Evolutionary conservation across 208 protist genomes (phyloP).

Genomic region (Trypanosoma cruzi): DNA sequence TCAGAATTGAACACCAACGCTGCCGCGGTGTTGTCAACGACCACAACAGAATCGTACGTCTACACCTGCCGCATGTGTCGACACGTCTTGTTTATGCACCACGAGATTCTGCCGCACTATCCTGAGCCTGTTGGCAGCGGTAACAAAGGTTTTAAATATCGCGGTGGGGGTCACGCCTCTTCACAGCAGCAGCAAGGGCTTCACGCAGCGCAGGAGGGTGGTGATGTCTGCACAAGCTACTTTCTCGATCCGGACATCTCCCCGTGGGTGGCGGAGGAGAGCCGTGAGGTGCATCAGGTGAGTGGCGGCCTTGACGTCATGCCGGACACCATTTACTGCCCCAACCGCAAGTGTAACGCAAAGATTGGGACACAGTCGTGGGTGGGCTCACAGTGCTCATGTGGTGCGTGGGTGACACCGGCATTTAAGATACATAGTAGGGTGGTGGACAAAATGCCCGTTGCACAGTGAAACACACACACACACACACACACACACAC

Average conservation of each 20-base stretch:
- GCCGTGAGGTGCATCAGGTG: conserved; percentile 38
- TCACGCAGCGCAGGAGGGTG: neutral
- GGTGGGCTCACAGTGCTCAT: conserved; percentile 82
- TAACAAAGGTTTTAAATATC: conserved; percentile 52
- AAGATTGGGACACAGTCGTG: conserved; percentile 91
- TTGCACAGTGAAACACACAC: neutral
- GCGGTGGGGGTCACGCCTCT: conserved; percentile 17
- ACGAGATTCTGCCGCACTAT: conserved; percentile 56
- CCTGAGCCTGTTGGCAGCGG: conserved; percentile 29
- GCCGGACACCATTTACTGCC: conserved; percentile 89
- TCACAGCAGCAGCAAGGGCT: conserved; percentile 14
- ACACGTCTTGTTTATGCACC: conserved; percentile 40
- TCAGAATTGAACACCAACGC: neutral
- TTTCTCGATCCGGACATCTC: conserved; percentile 80
- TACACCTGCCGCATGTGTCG: conserved; percentile 76
- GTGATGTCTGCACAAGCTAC: conserved; percentile 67
- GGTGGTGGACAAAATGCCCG: conserved; percentile 56
- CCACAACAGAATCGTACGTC: conserved; percentile 20
- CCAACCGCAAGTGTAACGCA: conserved; percentile 50
- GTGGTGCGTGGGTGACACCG: conserved; percentile 83
- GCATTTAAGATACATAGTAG: conserved; percentile 81
- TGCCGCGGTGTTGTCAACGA: conserved; percentile 8
- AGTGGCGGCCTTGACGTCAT: conserved; percentile 39
- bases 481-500: too few species aligned
- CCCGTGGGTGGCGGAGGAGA: conserved; percentile 71